Percentiles rank a stretch among this genome's conserved stretches.
These are phyloP conservation scores for Sutorius eximius DNA, from an alignment of 1,284 basidiomycete genomes.

Conservation along the genomic window DNA sequence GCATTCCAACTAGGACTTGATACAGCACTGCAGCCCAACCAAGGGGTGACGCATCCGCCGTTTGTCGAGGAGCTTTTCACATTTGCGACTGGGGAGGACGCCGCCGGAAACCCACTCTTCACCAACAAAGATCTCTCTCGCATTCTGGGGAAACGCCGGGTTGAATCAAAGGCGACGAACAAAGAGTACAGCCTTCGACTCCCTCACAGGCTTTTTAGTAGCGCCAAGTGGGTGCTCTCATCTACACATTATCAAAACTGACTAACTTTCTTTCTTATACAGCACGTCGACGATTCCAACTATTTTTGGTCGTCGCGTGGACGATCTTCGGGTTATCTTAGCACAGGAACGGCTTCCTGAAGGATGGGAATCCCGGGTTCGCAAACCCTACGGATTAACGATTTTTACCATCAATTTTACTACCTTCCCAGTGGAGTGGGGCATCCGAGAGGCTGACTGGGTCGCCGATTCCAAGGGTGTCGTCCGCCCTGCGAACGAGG, in stretches of 20 bases:
- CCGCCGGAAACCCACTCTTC: conserved; percentile 46
- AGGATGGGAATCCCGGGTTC: conserved; percentile 62
- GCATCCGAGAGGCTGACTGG: conserved; percentile 23
- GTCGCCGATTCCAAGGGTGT: neutral
- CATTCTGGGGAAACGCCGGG: conserved; percentile 56
- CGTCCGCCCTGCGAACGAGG: neutral
- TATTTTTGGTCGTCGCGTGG: conserved; percentile 59
- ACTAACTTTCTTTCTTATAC: neutral
- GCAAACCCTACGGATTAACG: conserved; percentile 56
- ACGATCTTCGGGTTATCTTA: conserved; percentile 56
- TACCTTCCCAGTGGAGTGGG: conserved; percentile 49
- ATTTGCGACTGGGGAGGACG: conserved; percentile 56
- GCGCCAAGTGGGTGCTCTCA: conserved; percentile 54
- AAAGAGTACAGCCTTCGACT: conserved; percentile 49
- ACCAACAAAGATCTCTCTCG: conserved; percentile 57
- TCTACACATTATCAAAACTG: neutral
- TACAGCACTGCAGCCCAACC: conserved; percentile 47
- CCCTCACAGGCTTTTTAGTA: conserved; percentile 59
- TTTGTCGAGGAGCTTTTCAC: conserved; percentile 57
- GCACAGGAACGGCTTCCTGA: conserved; percentile 65
- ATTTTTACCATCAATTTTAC: conserved; percentile 56
- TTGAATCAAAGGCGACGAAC: conserved; percentile 51
- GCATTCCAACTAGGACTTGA: conserved; percentile 52
- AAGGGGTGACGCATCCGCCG: conserved; percentile 47
- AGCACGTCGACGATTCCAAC: conserved; percentile 58